Evolutionary conservation across 345 rosid genomes (phyloP), one percentile per base, ranked within the genome.

Genomic region (Rhizophora mangle): DNA sequence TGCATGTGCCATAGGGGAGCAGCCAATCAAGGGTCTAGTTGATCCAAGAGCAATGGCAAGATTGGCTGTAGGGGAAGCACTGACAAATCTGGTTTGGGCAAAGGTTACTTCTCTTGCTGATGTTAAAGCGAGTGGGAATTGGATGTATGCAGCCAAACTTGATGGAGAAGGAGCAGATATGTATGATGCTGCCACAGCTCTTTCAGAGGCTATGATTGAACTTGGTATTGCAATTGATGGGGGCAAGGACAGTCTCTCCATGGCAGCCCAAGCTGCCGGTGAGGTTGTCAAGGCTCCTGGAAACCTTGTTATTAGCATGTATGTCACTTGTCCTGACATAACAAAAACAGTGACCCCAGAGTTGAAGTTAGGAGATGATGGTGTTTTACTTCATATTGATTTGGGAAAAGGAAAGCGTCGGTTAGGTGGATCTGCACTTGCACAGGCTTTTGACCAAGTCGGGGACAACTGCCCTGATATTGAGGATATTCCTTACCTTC

Each of bases 81-180:
- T 94, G 46, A 94, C 96, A 36, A 94, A 94, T 83, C 90, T 94
- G 10, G 90, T 91, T 49, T 91, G 98, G 96, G 95, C 98, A 56
- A 85, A 91, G 83, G 84, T 88, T 62, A 89, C 96, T 76, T 80
- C 95, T 67, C 88, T 94, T 39, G 88, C 93, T 70, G 91, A 91
- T 78, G 97, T 91, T 68, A 94, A 94, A 78, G 96, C 96, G 1
- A 94, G 97, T 63, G 97, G 97, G 34, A 94, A 93, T 71, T 93
- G 97, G 98, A 93, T 91, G 95, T 91, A 91, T 74, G 98, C 98
- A 65, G 98, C 98, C 56, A 93, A 91, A 86, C 88, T 94, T 63
- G 92, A 89, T 51, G 97, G 96, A 71, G 97, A 94, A 84, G 98
- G 98, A 51, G 91, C 96, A 66, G 91, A 88, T 9, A 91, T 94